Conservation (phyloP, 2,329 filamentous ascomycete genomes). For the Ilyonectria mors-panacis region DNA sequence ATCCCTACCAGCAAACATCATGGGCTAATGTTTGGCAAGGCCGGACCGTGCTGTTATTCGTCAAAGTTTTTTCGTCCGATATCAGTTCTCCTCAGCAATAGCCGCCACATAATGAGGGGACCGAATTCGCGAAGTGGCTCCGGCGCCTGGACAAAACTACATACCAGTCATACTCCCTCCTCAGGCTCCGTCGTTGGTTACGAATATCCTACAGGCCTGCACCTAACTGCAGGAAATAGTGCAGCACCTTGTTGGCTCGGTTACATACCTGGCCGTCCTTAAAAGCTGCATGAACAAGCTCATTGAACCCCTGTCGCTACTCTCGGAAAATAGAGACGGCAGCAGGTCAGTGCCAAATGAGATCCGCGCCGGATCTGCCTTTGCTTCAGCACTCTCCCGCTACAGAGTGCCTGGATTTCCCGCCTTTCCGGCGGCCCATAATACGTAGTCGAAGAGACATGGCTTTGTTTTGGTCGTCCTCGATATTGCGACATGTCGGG, state of each 20-base stretch:
- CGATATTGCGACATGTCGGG: neutral
- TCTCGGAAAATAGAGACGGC: neutral
- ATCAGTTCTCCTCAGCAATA: neutral
- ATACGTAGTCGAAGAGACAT: neutral
- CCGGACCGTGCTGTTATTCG: conserved; percentile 6
- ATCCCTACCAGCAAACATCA: conserved; percentile 9
- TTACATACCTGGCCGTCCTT: neutral
- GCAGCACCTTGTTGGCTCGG: neutral
- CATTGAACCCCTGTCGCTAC: neutral
- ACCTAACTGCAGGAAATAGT: neutral
- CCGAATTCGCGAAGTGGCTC: conserved; percentile 1
- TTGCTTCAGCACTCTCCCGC: neutral
- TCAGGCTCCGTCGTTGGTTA: neutral
- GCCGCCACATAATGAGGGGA: conserved; percentile 5
- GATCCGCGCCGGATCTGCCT: neutral
- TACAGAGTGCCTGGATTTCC: neutral
- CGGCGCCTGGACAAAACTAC: neutral
- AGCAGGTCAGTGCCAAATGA: neutral
- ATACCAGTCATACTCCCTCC: neutral
- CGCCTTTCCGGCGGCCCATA: neutral
- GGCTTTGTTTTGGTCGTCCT: neutral
- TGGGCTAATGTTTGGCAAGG: conserved; percentile 11
- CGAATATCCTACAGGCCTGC: neutral
- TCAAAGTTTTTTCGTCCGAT: neutral
- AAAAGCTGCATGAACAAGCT: neutral